A percentile compares a stretch with the other conserved stretches of the same genome.
Conservation (phyloP, 768 basidiomycete species). For the Leccinum obscurum region DNA sequence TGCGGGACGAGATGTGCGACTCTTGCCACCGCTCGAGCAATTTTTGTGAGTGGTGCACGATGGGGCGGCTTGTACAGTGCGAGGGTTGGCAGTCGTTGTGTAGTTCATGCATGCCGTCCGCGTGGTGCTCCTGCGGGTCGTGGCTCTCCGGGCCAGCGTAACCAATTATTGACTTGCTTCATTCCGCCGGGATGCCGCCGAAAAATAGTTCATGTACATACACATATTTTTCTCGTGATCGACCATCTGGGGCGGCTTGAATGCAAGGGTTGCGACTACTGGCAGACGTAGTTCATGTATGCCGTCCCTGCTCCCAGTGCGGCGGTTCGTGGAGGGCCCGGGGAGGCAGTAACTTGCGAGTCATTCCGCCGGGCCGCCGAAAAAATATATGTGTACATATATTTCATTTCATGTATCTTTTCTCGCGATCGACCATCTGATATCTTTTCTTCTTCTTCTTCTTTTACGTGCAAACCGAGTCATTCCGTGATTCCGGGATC, state of each 20-base stretch:
- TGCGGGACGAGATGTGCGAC: slow-evolving; percentile 1
- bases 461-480: not conserved
- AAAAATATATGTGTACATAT: not conserved
- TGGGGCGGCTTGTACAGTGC: slow-evolving; percentile 1
- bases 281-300: too few relatives aligned
- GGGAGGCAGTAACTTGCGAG: too few relatives aligned
- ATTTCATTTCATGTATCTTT: not conserved
- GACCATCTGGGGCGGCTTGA: not conserved
- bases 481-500: too few relatives aligned
- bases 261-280: slow-evolving; percentile 6
- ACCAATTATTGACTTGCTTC: not conserved
- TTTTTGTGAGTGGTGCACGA: too few relatives aligned
- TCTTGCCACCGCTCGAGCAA: slow-evolving; percentile 6
- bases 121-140: too few relatives aligned
- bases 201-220: too few relatives aligned
- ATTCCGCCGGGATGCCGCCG: too few relatives aligned
- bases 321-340: too few relatives aligned
- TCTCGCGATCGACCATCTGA: not conserved
- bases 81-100: not conserved
- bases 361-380: too few relatives aligned
- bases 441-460: not conserved
- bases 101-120: too few relatives aligned
- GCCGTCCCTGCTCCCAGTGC: too few relatives aligned
- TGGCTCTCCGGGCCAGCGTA: too few relatives aligned
- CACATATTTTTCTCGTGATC: not conserved